A percentile compares a stretch with the other conserved stretches of the same genome.
phyloP scores from a whole-genome alignment of 164 flowering plant genomes.

The Tinospora cordifolia region DNA sequence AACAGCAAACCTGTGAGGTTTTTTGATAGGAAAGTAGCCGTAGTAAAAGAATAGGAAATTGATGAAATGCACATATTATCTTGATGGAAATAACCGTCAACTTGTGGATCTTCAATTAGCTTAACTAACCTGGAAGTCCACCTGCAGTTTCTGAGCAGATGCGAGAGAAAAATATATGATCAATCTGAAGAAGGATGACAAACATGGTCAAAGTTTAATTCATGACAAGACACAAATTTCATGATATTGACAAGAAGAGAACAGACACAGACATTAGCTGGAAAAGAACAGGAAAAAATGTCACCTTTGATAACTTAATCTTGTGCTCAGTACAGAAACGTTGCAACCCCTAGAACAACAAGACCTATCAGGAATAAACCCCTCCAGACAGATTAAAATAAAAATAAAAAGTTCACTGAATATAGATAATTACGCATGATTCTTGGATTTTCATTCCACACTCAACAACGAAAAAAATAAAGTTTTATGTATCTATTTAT shows the following conservation, averaged over 20 bases:
- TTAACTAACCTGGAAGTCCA: constrained; percentile 83
- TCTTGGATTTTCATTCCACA: background rate
- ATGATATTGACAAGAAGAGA: background rate
- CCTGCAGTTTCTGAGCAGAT: constrained; percentile 99
- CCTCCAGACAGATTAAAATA: background rate
- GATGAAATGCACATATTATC: background rate
- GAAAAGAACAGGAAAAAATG: background rate
- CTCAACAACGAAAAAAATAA: no score
- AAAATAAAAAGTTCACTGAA: background rate
- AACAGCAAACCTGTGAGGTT: constrained; percentile 61
- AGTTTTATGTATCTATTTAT: no score
- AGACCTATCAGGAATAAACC: constrained; percentile 5
- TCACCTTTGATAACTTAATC: constrained; percentile 86
- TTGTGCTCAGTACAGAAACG: constrained; percentile 94
- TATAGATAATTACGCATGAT: background rate
- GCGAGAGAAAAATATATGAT: constrained; percentile 92
- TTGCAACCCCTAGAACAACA: constrained; percentile 71
- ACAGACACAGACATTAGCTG: background rate
- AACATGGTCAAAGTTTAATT: background rate
- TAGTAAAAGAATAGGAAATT: background rate
- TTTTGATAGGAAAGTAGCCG: background rate
- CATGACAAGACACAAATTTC: background rate
- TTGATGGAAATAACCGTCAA: background rate
- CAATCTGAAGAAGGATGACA: constrained; percentile 47
- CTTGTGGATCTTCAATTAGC: background rate